Base-by-base conservation (phyloP, 2,329 filamentous ascomycete species). In the Hypoxylon sp. region DNA sequence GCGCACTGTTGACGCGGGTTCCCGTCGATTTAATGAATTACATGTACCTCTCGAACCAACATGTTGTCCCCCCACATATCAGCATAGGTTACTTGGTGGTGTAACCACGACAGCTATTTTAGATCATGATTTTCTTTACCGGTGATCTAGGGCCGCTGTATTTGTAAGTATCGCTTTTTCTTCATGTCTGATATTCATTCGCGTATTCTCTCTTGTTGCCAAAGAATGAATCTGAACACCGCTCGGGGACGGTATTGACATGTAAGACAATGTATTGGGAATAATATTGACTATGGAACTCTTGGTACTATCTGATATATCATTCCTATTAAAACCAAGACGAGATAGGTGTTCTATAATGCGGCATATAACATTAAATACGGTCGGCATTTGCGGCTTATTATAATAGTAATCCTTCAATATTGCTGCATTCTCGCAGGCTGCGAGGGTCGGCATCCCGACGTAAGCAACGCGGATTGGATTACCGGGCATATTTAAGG, bases 1-100 rank as follows among this genome's bases (percentile, higher is more conserved):
- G 63, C 58, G 46, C 45, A 73, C 78, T 73, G 74, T 79, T 76
- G 79, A 80, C 79, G 81, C 79, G 78, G 73, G 75, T 76, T 78
- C 75, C 80, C 80, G 80, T 77, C 69, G 73, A 73, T 72, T 75
- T 74, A 73, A 75, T 73, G 59, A 72, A 63, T 67, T 72, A 66
- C 72, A 74, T 72, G 72, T 75, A 74, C 17, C 38, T 43, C 38
- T 75, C 76, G 74, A 77, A 75, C 77, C 75, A 80, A 72, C 74
- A 64, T 69, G 53, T 67, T 50, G 56, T 68, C 57, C 69, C 68
- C 68, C 55, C 68, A 65, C 65, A 68, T 58, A 69, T 57, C 69
- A 71, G n/a, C 19, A 21, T 7, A 43, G 68, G 63, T 63, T 73
- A 59, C 64, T 69, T 71, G 71, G 67, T 48, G 61, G 60, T 65